Percentiles rank a stretch among this genome's conserved stretches.
Conservation (phyloP, 169 alveolate species). For the Eimeria praecox region DNA sequence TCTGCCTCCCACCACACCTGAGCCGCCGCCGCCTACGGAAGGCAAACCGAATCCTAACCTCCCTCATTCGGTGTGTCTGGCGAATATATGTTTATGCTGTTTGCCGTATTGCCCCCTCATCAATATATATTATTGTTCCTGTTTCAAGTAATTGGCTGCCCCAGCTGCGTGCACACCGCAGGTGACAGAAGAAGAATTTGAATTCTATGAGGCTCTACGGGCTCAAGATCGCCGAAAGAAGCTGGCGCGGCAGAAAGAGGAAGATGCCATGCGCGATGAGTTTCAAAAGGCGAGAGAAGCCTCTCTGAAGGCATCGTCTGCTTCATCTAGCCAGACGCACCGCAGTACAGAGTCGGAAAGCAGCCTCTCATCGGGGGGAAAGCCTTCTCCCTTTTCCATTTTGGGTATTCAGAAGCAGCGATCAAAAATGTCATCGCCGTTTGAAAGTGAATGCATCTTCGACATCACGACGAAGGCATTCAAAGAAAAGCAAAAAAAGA, state of each 20-base stretch:
- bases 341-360: slow-evolving; percentile 40
- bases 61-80: slow-evolving; percentile 28
- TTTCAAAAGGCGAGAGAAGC: slow-evolving; percentile 75
- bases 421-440: background rate
- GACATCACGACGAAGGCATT: slow-evolving; percentile 23
- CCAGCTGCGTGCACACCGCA: background rate
- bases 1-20: slow-evolving; percentile 53
- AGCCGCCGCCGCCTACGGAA: slow-evolving; percentile 42
- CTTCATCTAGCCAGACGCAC: background rate
- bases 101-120: no score
- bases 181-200: slow-evolving; percentile 85
- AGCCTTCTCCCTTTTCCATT: slow-evolving; percentile 17
- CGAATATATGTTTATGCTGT: background rate
- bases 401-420: background rate
- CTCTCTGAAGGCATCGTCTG: slow-evolving; percentile 16
- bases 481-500: slow-evolving; percentile 26
- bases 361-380: slow-evolving; percentile 24
- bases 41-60: slow-evolving; percentile 61
- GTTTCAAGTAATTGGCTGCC: background rate
- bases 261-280: slow-evolving; percentile 77
- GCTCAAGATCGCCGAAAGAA: slow-evolving; percentile 78
- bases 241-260: slow-evolving; percentile 78
- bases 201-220: slow-evolving; percentile 81
- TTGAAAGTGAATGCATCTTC: slow-evolving; percentile 23
- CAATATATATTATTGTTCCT: background rate